Evolutionary conservation across 2,329 filamentous ascomycete species (phyloP).

Genomic region (Myriosclerotinia curreyana): DNA sequence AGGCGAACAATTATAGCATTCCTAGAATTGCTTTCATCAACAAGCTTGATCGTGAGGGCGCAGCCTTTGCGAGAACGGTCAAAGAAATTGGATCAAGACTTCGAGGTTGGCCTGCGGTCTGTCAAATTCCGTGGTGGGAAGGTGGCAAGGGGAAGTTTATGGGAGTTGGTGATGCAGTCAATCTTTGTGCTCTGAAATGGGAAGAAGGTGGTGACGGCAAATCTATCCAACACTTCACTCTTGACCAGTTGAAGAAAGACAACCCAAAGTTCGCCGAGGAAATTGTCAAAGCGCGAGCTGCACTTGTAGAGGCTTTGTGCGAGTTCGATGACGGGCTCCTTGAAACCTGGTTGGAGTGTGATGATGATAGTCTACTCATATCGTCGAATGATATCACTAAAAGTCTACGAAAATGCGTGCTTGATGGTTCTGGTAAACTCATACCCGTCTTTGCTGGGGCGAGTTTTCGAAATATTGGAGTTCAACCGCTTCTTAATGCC

Average conservation of each 20-base stretch:
- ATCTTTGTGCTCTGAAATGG: conserved; percentile 74
- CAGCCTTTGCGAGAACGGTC: conserved; percentile 78
- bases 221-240: conserved; percentile 52
- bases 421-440: conserved; percentile 64
- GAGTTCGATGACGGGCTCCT: conserved; percentile 86
- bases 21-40: conserved; percentile 81
- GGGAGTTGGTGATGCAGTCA: conserved; percentile 81
- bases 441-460: conserved; percentile 89
- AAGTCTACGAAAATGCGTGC: conserved; percentile 70
- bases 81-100: conserved; percentile 79
- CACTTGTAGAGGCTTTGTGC: conserved; percentile 78
- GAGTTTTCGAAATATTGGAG: conserved; percentile 90
- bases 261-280: conserved; percentile 58
- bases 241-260: conserved; percentile 51
- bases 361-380: conserved; percentile 69
- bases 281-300: conserved; percentile 70
- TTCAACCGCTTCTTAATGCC: conserved; percentile 86
- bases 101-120: conserved; percentile 82
- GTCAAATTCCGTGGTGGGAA: conserved; percentile 94
- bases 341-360: conserved; percentile 75
- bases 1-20: conserved; percentile 81
- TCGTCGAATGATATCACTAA: conserved; percentile 63
- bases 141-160: conserved; percentile 68
- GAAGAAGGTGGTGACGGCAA: conserved; percentile 63
- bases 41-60: conserved; percentile 80